phyloP scores from a whole-genome alignment of 371 early-diverging fungal species.

The Chytridium lagenaria region DNA sequence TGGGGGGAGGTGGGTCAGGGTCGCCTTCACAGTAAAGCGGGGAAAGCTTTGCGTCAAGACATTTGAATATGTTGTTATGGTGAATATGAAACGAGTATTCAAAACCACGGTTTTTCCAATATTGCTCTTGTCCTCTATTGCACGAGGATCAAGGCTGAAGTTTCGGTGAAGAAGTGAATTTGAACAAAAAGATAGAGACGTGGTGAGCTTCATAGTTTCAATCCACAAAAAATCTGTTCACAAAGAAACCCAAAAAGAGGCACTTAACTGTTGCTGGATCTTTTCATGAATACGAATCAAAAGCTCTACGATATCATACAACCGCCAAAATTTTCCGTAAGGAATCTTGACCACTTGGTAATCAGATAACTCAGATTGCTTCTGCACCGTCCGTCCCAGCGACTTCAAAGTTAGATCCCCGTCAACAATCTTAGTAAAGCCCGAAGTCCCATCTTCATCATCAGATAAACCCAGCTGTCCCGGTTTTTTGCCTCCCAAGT shows the following conservation, averaged over 20 bases:
- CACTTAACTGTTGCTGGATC: constrained; percentile 7
- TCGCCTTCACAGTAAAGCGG: no score
- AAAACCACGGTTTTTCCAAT: not conserved
- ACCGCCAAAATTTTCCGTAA: constrained; percentile 17
- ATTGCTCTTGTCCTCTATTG: not conserved
- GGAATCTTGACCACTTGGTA: constrained; percentile 27
- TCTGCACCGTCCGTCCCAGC: constrained; percentile 3
- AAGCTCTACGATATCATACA: constrained; percentile 10
- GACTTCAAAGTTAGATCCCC: constrained; percentile 7
- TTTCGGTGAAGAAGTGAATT: not conserved
- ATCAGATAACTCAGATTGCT: not conserved
- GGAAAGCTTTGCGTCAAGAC: constrained; percentile 14
- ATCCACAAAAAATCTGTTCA: not conserved
- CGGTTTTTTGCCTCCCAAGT: constrained; percentile 1
- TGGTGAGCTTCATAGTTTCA: no score
- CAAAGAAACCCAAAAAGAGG: not conserved
- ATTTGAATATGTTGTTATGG: not conserved
- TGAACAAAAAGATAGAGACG: not conserved
- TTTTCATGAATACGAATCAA: not conserved
- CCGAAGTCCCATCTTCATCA: no score
- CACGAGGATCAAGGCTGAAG: no score
- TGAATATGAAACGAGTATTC: not conserved
- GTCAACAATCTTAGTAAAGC: constrained; percentile 5
- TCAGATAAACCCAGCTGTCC: not conserved
- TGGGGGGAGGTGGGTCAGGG: not conserved